Base-by-base conservation (phyloP, 176 grass and related monocot species). In the Oryza punctata region DNA sequence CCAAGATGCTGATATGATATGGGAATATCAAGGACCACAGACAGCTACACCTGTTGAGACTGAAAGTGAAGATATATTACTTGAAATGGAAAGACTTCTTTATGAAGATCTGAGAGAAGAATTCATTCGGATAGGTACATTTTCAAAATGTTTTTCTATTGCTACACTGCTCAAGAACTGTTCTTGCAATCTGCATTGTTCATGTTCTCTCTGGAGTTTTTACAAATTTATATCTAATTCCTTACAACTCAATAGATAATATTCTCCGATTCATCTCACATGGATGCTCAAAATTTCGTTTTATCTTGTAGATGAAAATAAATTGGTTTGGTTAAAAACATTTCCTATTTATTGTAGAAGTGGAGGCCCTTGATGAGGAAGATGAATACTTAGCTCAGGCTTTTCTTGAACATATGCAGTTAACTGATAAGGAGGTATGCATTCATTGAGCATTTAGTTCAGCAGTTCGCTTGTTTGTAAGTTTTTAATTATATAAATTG, bases 51-150 rank as follows among this genome's bases (percentile, higher is more conserved):
- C 91, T 78, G 75, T 69, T 77, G 90, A 78, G 41, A 79, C 47
- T 76, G 91, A 90, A 65, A 89, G 80, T 78, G 96, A 94, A 90
- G 93, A 98, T 14, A 37, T 94, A 79, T 90, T 98, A 85, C 80
- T 98, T 76, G 96, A 98, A 87, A 95, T 95, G 91, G 93, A 98
- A 88, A 91, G 85, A 54, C 77, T 94, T 82, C 91, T 98, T 77
- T 98, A 95, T 33, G 85, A 95, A 84, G 91, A 95, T 72, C 73
- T 98, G 32, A 88, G 93, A 85, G 91, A 98, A 76, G 96, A 94
- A 84, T 68, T 82, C 43, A 96, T 96, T 26, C 86, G 52, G 75
- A 95, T 90, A 94, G 93, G 96, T 94, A 78, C 67, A 33, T 13
- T 61, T 29, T 65, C 18, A 49, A 26, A 57, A 75, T 41, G 43